phyloP scores from a whole-genome alignment of 176 grass and related monocot genomes.

The Phragmites australis region DNA sequence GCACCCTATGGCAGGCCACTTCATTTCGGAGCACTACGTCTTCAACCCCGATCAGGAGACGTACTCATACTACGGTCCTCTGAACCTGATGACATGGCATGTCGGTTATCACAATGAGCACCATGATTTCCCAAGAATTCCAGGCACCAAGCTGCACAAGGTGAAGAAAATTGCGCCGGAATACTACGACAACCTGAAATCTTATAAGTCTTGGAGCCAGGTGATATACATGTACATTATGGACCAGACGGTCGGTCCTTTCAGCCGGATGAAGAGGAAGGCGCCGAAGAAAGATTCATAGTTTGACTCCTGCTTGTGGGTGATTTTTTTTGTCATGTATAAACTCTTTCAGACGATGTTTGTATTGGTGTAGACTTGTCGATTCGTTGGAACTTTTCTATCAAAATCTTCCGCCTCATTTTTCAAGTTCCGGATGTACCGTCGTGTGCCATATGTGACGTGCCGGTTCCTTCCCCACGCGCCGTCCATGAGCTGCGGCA shows the following conservation, averaged over 20 bases:
- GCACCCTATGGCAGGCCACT: slow-evolving; percentile 95
- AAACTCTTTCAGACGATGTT: neutral
- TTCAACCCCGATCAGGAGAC: slow-evolving; percentile 88
- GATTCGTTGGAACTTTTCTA: neutral
- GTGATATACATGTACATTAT: slow-evolving; percentile 98
- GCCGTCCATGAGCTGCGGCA: neutral
- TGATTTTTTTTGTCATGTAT: neutral
- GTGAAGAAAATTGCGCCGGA: slow-evolving; percentile 87
- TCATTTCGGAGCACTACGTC: slow-evolving; percentile 94
- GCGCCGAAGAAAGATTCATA: slow-evolving; percentile 61
- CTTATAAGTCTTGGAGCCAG: slow-evolving; percentile 87
- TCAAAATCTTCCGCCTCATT: neutral
- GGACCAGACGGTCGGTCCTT: slow-evolving; percentile 76
- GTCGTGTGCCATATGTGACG: neutral
- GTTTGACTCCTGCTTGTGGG: neutral
- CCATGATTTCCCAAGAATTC: slow-evolving; percentile 96
- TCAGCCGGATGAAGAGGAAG: slow-evolving; percentile 95
- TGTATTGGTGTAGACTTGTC: neutral
- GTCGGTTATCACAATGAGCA: slow-evolving; percentile 98
- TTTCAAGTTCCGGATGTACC: neutral
- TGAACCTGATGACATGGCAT: slow-evolving; percentile 91
- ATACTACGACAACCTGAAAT: slow-evolving; percentile 66
- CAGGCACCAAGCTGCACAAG: slow-evolving; percentile 69
- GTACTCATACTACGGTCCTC: slow-evolving; percentile 88
- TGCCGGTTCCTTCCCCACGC: neutral